A percentile compares a stretch with the other conserved stretches of the same genome.
These are phyloP conservation scores for Metschnikowia sp. DNA, from an alignment of 805 yeast species.

Conservation along the genomic window DNA sequence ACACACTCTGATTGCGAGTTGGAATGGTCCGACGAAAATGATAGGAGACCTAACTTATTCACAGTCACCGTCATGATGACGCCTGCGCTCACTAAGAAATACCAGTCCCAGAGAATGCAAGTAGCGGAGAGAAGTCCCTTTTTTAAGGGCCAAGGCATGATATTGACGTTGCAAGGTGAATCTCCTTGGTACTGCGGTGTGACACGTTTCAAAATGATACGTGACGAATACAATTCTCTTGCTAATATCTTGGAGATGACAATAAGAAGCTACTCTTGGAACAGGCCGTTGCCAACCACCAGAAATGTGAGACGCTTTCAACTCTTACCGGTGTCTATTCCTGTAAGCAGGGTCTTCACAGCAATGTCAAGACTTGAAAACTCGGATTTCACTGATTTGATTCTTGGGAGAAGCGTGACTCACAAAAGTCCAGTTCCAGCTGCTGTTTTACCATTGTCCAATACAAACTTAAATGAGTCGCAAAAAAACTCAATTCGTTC, in stretches of 20 bases:
- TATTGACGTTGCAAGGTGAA: background rate
- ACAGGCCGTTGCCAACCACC: background rate
- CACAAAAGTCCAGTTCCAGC: conserved; percentile 15
- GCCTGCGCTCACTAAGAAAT: background rate
- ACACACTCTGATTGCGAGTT: background rate
- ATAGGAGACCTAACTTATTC: background rate
- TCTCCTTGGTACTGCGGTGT: background rate
- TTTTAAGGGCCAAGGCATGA: conserved; percentile 1
- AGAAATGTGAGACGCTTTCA: background rate
- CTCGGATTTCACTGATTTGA: background rate
- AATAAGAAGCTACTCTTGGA: background rate
- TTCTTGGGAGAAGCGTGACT: background rate
- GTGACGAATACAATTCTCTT: background rate
- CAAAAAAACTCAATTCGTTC: conserved; percentile 69
- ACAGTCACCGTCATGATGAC: background rate
- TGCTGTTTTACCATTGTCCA: background rate
- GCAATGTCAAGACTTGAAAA: background rate
- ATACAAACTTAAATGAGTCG: conserved; percentile 54
- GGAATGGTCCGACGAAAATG: background rate
- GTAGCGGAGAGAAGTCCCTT: background rate
- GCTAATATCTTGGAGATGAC: background rate
- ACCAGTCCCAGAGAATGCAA: background rate
- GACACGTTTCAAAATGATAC: background rate
- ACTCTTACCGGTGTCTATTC: background rate
- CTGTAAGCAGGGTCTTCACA: background rate